Base-by-base conservation (phyloP, 805 yeast genomes). In the Candida pseudoglaebosa region DNA sequence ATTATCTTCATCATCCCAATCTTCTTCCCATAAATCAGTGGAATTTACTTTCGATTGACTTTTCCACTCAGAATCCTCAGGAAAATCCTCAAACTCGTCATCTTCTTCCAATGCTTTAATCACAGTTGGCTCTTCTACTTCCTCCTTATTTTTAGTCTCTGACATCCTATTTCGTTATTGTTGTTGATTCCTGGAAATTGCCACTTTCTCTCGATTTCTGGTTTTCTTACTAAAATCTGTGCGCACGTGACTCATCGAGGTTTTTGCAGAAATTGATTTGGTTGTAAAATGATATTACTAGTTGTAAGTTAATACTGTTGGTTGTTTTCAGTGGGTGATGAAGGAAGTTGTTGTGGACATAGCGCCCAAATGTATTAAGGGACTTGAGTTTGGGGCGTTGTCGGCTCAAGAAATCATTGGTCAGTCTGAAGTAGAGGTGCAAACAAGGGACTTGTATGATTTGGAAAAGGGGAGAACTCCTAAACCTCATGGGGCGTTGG, bases 71-170 rank as follows among this genome's bases (percentile, higher is more conserved):
- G 60, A 80, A 56, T 89, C 96, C 40, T 79, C 88, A 12, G 95
- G 96, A 69, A 91, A 91, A 58, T 91, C 98, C 67, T 91, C 98
- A 57, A 91, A 91, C 61, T 90, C 97, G 57, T 91, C 98, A 55
- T 91, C 97, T 52, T 91, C 96, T 58, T 91, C 98, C 35, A 91
- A 68, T 2, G 95, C 78, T 53, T 82, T 85, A 56, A 84, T 69
- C 47, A 64, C 54, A 46, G 65, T 65, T 41, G 65, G 48, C 42
- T 65, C 69, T 22, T 57, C 62, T 24, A 45, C 53, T 6, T 40
- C 40, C 32, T 42, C 43, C 24, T 17, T 30, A 6, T 12, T 9
- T 13, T 5, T n/a, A n/a, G n/a, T 26, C 15, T 26, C 29, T 26
- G 29, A 26, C 32, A 19, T 35, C n/a, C n/a, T 28, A 8, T 12